Evolutionary conservation across 208 protist genomes (phyloP), one percentile per base, ranked within the genome.

Genomic region (Wallacemonas sp.): DNA sequence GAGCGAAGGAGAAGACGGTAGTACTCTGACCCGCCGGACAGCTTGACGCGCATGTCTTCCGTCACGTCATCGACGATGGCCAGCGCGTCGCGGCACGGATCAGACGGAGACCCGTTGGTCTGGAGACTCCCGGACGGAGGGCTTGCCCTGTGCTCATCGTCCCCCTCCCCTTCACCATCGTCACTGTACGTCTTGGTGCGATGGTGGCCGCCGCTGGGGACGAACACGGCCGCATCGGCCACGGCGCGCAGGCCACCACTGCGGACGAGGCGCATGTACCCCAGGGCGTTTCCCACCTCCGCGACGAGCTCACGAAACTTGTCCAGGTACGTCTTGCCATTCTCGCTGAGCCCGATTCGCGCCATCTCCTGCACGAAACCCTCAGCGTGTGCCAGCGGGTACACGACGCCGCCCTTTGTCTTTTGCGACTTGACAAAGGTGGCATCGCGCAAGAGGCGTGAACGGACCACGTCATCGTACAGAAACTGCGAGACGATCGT

Each of bases 221-320:
- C 79, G 63, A 97, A 98, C 27, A 78, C 79, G 17, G 97, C 96
- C 1, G 94, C 85, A 33, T 97, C 94, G 22, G 79, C 78, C 46
- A 92, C 85, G 27, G 95, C 94, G 15, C 90, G 78, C 3, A 98
- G 66, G 30, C 90, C 89, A 32, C 92, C 92, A 62, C 88, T 89
- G 17, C 91, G 83, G 60, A 99, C 88, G 72, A 98, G 91, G 17
- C 97, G 85, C 72, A 99, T 94, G 70, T 98, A 99, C n/a, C 97
- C 98, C 58, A 99, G 85, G 10, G 95, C 95, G 75, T 99, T 99
- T 44, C 97, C 98, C 71, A 99, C 98, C 61, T 99, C 91, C n/a
- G 96, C 98, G 46, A 99, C 91, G 9, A 99, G 81, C 12, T 90
- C 71, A 33, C 97, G 80, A 37, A 98, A 97, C 66, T 97, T 95